Conservation (phyloP, 2,329 filamentous ascomycete species). For the Talaromyces albobiverticillius region DNA sequence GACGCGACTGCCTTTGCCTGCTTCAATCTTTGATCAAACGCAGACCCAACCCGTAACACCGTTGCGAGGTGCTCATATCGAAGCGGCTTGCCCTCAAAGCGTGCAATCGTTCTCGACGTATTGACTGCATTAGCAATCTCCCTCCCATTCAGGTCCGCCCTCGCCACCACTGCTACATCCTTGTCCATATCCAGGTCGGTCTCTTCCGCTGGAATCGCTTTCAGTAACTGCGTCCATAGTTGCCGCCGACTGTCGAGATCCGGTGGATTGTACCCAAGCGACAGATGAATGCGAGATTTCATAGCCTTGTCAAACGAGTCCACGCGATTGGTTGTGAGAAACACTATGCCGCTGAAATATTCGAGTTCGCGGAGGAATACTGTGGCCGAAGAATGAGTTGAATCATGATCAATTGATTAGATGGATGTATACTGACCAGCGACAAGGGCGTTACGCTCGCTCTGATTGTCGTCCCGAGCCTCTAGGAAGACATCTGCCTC, state of each 20-base stretch:
- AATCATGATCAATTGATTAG: no score
- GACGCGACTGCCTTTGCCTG: not conserved
- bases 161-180: not conserved
- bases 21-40: not conserved
- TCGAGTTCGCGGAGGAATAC: constrained; percentile 15
- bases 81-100: constrained; percentile 5
- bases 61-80: not conserved
- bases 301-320: constrained; percentile 15
- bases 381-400: no score
- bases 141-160: constrained; percentile 17
- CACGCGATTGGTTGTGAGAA: constrained; percentile 17
- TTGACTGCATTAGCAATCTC: constrained; percentile 17
- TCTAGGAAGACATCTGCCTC: constrained; percentile 12
- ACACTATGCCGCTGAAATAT: constrained; percentile 16
- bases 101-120: constrained; percentile 16
- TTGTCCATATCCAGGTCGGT: not conserved
- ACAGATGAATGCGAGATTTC: constrained; percentile 16
- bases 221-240: not conserved
- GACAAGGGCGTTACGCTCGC: constrained; percentile 17
- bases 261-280: constrained; percentile 2
- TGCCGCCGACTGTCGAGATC: not conserved
- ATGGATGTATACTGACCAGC: constrained; percentile 2
- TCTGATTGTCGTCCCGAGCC: not conserved
- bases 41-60: not conserved
- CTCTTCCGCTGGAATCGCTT: not conserved